Evolutionary conservation across 768 basidiomycete genomes (phyloP).

Genomic region (Cyclocybe cylindracea): DNA sequence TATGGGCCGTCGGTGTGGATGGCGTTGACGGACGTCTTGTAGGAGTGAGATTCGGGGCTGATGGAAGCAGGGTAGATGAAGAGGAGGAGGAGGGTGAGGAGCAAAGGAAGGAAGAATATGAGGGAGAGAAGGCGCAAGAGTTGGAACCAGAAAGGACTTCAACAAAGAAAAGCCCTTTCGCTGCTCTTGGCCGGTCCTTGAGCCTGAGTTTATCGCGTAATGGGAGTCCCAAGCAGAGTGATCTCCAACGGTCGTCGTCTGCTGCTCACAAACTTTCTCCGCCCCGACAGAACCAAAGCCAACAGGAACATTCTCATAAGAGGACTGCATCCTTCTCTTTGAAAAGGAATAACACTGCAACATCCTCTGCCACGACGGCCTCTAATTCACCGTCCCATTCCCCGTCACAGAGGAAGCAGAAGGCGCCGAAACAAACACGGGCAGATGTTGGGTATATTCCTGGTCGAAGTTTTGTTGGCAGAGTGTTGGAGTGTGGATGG

Average conservation of each 20-base stretch:
- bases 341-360: constrained; percentile 17
- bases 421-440: constrained; percentile 12
- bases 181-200: constrained; percentile 20
- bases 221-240: constrained; percentile 6
- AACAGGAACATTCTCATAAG: constrained; percentile 4
- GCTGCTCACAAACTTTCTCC: constrained; percentile 1
- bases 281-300: not conserved
- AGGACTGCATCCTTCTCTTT: constrained; percentile 19
- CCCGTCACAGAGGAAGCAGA: constrained; percentile 12
- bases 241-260: constrained; percentile 18
- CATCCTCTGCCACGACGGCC: constrained; percentile 4
- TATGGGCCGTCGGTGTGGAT: constrained; percentile 88
- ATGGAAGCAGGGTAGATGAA: constrained; percentile 10
- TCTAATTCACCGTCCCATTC: not conserved
- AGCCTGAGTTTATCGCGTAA: constrained; percentile 16
- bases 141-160: not conserved
- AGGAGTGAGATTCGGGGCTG: constrained; percentile 41
- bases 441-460: constrained; percentile 77
- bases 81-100: constrained; percentile 3
- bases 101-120: constrained; percentile 10
- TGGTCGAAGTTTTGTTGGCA: constrained; percentile 84
- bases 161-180: constrained; percentile 15
- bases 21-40: constrained; percentile 70
- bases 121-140: not conserved
- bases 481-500: constrained; percentile 82